phyloP scores from a whole-genome alignment of 176 grass and related monocot species.

The Luzula sylvatica region DNA sequence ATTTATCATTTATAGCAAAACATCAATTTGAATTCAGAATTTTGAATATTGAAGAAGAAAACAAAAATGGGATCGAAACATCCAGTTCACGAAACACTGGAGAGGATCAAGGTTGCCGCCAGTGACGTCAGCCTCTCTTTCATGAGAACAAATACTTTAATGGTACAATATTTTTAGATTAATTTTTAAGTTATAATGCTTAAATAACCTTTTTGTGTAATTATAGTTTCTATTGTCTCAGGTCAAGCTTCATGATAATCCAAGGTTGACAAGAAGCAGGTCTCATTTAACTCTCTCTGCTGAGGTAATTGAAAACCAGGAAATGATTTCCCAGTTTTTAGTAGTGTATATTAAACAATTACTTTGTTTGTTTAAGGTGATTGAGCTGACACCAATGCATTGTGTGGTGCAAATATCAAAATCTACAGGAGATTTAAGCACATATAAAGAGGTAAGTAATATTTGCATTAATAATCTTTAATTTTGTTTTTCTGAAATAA shows the following conservation, averaged over 20 bases:
- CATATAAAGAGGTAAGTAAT: conserved; percentile 42
- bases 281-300: conserved; percentile 39
- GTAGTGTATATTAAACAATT: too few species aligned
- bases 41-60: conserved; percentile 32
- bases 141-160: conserved; percentile 36
- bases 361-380: conserved; percentile 49
- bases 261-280: conserved; percentile 32
- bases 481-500: background rate
- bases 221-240: conserved; percentile 25
- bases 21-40: background rate
- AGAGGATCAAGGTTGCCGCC: conserved; percentile 48
- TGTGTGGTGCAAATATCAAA: conserved; percentile 47
- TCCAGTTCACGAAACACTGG: conserved; percentile 48
- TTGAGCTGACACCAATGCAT: conserved; percentile 41
- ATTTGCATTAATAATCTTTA: background rate
- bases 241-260: conserved; percentile 52
- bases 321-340: too few species aligned
- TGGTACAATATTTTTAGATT: conserved; percentile 22
- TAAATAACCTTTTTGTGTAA: too few species aligned
- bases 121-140: conserved; percentile 30
- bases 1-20: background rate
- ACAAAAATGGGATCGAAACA: conserved; percentile 45
- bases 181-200: too few species aligned
- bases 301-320: conserved; percentile 38
- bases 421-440: conserved; percentile 42